These are phyloP conservation scores for Aspergillus hancockii DNA, from an alignment of 495 filamentous ascomycete species.

Conservation along the genomic window DNA sequence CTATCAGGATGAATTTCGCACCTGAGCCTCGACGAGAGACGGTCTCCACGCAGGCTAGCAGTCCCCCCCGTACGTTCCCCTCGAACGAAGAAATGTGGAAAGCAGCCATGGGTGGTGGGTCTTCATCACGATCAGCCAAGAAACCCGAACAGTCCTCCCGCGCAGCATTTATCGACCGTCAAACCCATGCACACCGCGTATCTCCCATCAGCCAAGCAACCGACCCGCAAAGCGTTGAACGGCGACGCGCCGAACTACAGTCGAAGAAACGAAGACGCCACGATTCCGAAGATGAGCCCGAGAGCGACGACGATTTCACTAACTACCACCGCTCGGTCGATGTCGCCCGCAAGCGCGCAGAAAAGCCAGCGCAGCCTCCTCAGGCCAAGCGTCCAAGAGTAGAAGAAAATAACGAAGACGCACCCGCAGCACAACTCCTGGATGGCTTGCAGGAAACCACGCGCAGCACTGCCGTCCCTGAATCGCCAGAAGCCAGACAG, in stretches of 20 bases:
- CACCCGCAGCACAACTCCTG: neutral
- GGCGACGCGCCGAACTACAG: neutral
- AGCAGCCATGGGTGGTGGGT: neutral
- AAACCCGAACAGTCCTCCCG: slow-evolving; percentile 12
- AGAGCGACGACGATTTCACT: slow-evolving; percentile 20
- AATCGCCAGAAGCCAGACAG: neutral
- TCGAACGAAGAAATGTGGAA: slow-evolving; percentile 11
- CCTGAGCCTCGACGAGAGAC: neutral
- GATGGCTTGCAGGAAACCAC: neutral
- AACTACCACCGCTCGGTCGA: slow-evolving; percentile 15
- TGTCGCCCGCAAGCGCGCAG: slow-evolving; percentile 15
- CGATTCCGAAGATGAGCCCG: slow-evolving; percentile 10
- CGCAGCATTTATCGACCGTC: slow-evolving; percentile 38
- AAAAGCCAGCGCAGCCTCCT: slow-evolving; percentile 18
- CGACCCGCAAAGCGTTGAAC: slow-evolving; percentile 4
- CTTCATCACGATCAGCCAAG: neutral
- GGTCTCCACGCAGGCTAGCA: neutral
- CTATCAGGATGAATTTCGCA: neutral
- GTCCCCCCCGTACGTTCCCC: neutral
- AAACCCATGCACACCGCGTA: slow-evolving; percentile 31
- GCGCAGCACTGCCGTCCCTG: neutral
- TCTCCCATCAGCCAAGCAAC: slow-evolving; percentile 29
- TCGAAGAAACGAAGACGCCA: slow-evolving; percentile 3
- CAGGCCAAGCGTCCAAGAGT: neutral
- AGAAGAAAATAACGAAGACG: neutral